phyloP scores from a whole-genome alignment of 1,284 basidiomycete species.

The Kwoniella shivajii region DNA sequence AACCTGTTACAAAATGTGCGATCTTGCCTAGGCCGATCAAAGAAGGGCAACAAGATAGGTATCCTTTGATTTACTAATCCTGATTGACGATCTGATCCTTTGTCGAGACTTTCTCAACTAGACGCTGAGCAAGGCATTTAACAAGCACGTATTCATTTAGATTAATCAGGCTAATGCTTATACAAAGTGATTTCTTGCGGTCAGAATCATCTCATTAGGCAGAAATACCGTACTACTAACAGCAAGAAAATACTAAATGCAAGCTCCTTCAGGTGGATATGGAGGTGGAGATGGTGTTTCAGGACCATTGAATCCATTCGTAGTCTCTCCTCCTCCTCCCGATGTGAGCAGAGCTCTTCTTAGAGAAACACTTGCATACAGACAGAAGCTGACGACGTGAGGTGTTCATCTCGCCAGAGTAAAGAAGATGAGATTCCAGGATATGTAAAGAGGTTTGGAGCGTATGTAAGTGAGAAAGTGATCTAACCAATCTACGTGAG shows the following conservation, averaged over 20 bases:
- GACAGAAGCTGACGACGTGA: too few species aligned
- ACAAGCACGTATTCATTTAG: too few species aligned
- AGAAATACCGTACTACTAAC: too few species aligned
- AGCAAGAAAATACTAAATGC: slow-evolving; percentile 14
- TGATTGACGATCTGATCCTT: neutral
- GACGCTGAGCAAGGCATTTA: too few species aligned
- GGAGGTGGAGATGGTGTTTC: slow-evolving; percentile 26
- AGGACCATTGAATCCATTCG: slow-evolving; percentile 42
- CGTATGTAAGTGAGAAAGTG: slow-evolving; percentile 42
- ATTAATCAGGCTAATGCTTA: too few species aligned
- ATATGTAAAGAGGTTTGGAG: slow-evolving; percentile 43
- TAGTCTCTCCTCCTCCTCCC: slow-evolving; percentile 33
- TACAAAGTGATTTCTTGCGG: too few species aligned
- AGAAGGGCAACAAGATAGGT: too few species aligned
- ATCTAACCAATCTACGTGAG: too few species aligned
- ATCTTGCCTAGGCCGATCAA: neutral
- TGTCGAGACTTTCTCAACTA: neutral
- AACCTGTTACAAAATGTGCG: too few species aligned
- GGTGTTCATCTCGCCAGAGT: too few species aligned
- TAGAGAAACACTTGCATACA: too few species aligned
- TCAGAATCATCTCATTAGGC: neutral
- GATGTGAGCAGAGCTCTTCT: too few species aligned
- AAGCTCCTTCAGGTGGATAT: slow-evolving; percentile 24
- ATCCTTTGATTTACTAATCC: neutral
- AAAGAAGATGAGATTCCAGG: slow-evolving; percentile 48